Evolutionary conservation across 2,329 filamentous ascomycete species (phyloP), one percentile per base, ranked within the genome.

Genomic region (Colletotrichum lindemuthianum): DNA sequence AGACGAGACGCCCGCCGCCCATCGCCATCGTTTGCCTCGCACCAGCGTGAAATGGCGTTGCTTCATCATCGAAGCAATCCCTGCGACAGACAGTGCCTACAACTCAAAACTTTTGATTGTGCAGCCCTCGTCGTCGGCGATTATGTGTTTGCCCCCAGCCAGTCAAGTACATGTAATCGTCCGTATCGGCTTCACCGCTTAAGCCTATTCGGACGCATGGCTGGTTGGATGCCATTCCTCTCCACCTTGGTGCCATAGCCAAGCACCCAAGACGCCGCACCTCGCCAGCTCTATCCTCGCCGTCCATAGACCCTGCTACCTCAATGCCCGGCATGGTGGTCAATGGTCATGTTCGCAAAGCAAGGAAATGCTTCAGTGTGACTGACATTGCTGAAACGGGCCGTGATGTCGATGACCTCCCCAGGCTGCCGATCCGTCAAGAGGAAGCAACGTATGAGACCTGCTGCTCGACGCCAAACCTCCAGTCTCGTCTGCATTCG

Each of bases 211-310:
- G 48, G 48, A 47, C 55, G 49, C 55, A 48, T 37, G 40, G 41
- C 55, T 53, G 41, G 54, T 59, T 41, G 48, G 41, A 53, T 53
- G 48, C 55, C 43, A 41, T 58, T 39, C 33, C 49, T 36, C 54
- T 48, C 60, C 54, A 63, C 60, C 45, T 50, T 47, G 47, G 41
- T 52, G 54, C 55, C 40, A 48, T 37, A 55, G 60, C 55, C 55
- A 48, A 63, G 60, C 40, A 59, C 34, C 54, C 55, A 48, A 59
- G 60, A 63, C 59, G 60, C 36, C 60, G 60, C 41, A 34, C 54
- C 47, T 50, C 59, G 33, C 47, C 15, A 32, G 36, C 13, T 51
- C 45, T 33, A 15, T 45, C n/a, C 10, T 16, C 34, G 12, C 16
- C 44, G 39, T 41, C 44, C 36, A 36, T 12, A 11, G 32, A 44